Base-by-base conservation (phyloP, 2,329 filamentous ascomycete species). In the Colletotrichum tamarilloi region DNA sequence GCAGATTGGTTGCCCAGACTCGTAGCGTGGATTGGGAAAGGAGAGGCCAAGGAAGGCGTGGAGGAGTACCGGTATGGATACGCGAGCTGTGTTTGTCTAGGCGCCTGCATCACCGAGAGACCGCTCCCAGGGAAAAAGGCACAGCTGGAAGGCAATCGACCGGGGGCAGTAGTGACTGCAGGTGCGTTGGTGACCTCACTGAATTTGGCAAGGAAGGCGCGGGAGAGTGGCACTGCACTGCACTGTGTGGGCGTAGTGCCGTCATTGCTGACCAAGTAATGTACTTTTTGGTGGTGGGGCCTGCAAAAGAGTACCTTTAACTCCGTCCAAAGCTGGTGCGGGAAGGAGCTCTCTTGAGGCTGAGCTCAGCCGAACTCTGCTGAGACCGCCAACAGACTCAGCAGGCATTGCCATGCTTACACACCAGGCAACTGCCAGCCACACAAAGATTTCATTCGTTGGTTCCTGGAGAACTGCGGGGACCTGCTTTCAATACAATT, bases 141-240 rank as follows among this genome's bases (percentile, higher is more conserved):
- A 9, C 35, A 24, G 32, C 11, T 35, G 32, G 38, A 59, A 30
- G 53, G 67, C 62, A 42, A 60, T 24, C 14, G 42, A 60, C 68
- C 35, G 62, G 32, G 42, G 19, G 42, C 38, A 30, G 14, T 28
- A 55, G 62, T n/a, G n/a, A 46, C 46, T 53, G 32, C 46, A 28
- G 38, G 16, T 42, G 8, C 46, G 60, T 35, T 64, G 46, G 68
- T 70, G 62, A 70, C 68, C 68, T 70, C 68, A 70, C 55, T 70
- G 19, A 32, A 55, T 28, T 60, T n/a, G 62, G 62, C 11, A 58
- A 65, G 67, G 53, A 24, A 66, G 32, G 59, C 46, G 32, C 30
- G 57, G 32, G 30, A 55, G 32, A 16, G 46, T 35, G 46, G 30
- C 28, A 26, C 22, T 26, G 62, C 46, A 22, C 28, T 35, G 60